A percentile compares a stretch with the other conserved stretches of the same genome.
phyloP scores from a whole-genome alignment of 495 filamentous ascomycete genomes.

The Neurospora sp. region DNA sequence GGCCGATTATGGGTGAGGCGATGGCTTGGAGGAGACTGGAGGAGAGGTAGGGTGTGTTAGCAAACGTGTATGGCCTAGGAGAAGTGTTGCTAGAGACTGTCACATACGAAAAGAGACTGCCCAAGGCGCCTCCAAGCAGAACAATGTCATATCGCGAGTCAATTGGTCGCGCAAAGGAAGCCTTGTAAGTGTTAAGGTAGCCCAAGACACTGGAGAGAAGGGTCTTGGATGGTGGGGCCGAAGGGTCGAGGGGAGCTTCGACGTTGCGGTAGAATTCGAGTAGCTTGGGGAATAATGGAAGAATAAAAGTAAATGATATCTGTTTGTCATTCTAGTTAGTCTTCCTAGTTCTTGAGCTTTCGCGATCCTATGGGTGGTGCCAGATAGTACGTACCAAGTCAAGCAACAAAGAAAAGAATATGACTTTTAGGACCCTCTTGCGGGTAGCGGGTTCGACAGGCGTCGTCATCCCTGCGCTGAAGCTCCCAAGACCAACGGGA shows the following conservation, averaged over 20 bases:
- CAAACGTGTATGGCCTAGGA: too few species aligned
- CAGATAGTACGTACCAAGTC: conserved; percentile 35
- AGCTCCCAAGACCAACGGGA: neutral
- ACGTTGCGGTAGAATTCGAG: conserved; percentile 84
- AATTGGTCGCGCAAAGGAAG: conserved; percentile 84
- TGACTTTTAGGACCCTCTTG: conserved; percentile 75
- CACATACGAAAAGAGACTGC: conserved; percentile 70
- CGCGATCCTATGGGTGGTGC: conserved; percentile 12
- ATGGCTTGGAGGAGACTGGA: conserved; percentile 70
- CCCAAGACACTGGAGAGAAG: conserved; percentile 68
- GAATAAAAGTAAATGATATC: conserved; percentile 76
- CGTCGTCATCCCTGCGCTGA: conserved; percentile 25
- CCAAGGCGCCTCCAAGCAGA: conserved; percentile 86
- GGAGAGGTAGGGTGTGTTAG: neutral
- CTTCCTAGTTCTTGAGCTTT: neutral
- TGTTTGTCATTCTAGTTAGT: conserved; percentile 11
- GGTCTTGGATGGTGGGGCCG: conserved; percentile 38
- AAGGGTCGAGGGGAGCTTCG: conserved; percentile 47
- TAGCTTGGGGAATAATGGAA: conserved; percentile 88
- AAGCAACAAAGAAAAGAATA: conserved; percentile 44
- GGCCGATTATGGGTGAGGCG: conserved; percentile 84
- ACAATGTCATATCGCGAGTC: conserved; percentile 96
- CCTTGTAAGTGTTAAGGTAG: conserved; percentile 91
- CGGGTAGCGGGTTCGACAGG: conserved; percentile 42
- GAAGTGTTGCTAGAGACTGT: too few species aligned